A percentile compares a stretch with the other conserved stretches of the same genome.
These are phyloP conservation scores for Calonectria fujianensis DNA, from an alignment of 2,329 filamentous ascomycete genomes.

Conservation along the genomic window DNA sequence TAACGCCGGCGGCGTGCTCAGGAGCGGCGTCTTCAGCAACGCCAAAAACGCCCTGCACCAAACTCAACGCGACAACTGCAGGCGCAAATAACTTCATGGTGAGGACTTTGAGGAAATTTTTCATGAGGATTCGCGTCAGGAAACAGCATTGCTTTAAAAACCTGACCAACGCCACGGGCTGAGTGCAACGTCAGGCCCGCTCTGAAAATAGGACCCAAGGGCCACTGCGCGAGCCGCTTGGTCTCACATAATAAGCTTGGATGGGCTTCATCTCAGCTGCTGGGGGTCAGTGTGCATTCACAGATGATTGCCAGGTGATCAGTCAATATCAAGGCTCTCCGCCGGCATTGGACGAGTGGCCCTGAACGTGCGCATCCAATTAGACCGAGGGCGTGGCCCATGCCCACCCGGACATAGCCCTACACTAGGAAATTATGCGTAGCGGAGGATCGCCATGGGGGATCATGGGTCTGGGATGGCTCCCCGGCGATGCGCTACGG, in stretches of 20 bases:
- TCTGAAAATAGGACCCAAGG: neutral
- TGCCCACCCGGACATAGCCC: constrained; percentile 12
- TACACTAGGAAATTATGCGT: constrained; percentile 27
- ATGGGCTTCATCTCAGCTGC: constrained; percentile 4
- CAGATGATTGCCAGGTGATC: constrained; percentile 24
- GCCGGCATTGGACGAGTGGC: neutral
- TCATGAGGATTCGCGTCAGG: neutral
- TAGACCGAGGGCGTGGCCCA: constrained; percentile 15
- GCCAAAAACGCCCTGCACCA: constrained; percentile 37
- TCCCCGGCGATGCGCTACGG: constrained; percentile 7
- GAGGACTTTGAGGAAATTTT: neutral
- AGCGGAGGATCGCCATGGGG: constrained; percentile 19
- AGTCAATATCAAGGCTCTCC: constrained; percentile 4
- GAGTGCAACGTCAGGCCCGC: neutral
- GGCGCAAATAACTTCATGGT: constrained; percentile 25
- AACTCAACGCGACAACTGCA: constrained; percentile 32
- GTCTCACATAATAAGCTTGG: constrained; percentile 24
- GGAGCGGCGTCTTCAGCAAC: constrained; percentile 32
- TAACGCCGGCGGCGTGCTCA: constrained; percentile 29
- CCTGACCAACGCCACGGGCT: neutral
- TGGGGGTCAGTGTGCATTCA: constrained; percentile 3
- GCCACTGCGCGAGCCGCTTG: neutral
- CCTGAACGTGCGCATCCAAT: constrained; percentile 21
- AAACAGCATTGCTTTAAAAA: constrained; percentile 11
- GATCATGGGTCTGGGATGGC: constrained; percentile 18